These are phyloP conservation scores for Monosporascus sp. DNA, from an alignment of 2,329 filamentous ascomycete genomes.

Conservation along the genomic window DNA sequence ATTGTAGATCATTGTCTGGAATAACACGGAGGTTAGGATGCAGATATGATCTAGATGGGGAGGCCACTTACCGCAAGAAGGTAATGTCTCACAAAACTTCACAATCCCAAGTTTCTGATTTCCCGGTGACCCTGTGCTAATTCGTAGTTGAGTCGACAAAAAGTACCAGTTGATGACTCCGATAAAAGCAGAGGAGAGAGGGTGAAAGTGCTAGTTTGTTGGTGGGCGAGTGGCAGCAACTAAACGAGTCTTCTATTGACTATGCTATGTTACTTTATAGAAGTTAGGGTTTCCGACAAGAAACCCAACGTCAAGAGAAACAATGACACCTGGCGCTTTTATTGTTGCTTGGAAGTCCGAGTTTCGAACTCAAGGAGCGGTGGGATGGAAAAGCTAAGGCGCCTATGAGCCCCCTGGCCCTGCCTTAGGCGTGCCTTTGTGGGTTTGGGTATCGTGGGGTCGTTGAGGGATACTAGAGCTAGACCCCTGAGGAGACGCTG, in stretches of 20 bases:
- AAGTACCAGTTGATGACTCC: slow-evolving; percentile 1
- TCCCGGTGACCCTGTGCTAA: neutral
- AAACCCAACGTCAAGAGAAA: slow-evolving; percentile 4
- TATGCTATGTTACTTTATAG: slow-evolving; percentile 42
- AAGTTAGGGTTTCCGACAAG: slow-evolving; percentile 7
- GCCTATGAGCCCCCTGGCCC: neutral
- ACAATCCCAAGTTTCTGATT: neutral
- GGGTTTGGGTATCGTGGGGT: too few species aligned
- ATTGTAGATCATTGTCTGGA: slow-evolving; percentile 34
- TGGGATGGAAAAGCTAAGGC: neutral
- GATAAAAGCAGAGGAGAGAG: slow-evolving; percentile 7
- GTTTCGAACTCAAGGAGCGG: neutral
- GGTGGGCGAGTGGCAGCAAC: slow-evolving; percentile 19
- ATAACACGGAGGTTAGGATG: slow-evolving; percentile 9
- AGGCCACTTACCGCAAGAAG: slow-evolving; percentile 2
- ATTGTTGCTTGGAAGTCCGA: neutral
- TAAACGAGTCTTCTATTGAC: slow-evolving; percentile 42
- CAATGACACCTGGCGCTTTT: neutral
- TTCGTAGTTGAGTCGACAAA: neutral
- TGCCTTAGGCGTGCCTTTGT: neutral
- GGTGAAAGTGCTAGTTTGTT: slow-evolving; percentile 6
- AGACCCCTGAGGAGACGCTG: too few species aligned
- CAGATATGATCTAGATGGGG: neutral
- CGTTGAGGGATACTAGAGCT: too few species aligned
- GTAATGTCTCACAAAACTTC: neutral